Conservation (phyloP, 2,329 filamentous ascomycete genomes). For the Diplodia mutila region DNA sequence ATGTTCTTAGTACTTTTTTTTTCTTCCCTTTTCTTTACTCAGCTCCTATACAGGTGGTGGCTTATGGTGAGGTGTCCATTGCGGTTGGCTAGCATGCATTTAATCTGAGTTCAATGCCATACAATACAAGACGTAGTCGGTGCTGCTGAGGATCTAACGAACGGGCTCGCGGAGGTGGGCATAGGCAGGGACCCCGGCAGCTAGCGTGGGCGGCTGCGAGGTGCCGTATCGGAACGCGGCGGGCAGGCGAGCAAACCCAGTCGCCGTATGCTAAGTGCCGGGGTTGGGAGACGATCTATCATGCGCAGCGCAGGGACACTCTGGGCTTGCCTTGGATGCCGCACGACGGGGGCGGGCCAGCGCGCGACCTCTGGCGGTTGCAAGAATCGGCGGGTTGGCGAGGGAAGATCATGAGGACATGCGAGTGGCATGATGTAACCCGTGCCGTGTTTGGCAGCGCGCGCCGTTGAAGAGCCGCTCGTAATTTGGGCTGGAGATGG, state of each 20-base stretch:
- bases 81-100: conserved; percentile 25
- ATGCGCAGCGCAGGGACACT: conserved; percentile 15
- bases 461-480: conserved; percentile 12
- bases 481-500: conserved; percentile 10
- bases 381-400: conserved; percentile 7
- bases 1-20: conserved; percentile 24
- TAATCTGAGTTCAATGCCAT: conserved; percentile 23
- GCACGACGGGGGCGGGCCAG: conserved; percentile 16
- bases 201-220: background rate
- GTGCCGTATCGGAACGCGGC: conserved; percentile 8
- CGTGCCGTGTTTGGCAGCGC: conserved; percentile 4
- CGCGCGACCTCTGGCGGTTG: background rate
- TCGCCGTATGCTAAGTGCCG: conserved; percentile 7
- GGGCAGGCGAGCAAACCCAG: conserved; percentile 12
- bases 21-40: conserved; percentile 23
- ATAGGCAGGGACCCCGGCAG: conserved; percentile 2
- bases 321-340: conserved; percentile 5
- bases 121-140: conserved; percentile 10
- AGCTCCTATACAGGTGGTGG: conserved; percentile 23
- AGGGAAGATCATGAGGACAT: conserved; percentile 21
- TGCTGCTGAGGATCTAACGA: background rate
- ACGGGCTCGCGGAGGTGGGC: background rate
- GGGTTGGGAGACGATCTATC: conserved; percentile 10
- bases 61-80: conserved; percentile 25
- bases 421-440: conserved; percentile 25